These are phyloP conservation scores for Lathyrus sativus DNA, from an alignment of 306 rosid genomes.

Conservation along the genomic window DNA sequence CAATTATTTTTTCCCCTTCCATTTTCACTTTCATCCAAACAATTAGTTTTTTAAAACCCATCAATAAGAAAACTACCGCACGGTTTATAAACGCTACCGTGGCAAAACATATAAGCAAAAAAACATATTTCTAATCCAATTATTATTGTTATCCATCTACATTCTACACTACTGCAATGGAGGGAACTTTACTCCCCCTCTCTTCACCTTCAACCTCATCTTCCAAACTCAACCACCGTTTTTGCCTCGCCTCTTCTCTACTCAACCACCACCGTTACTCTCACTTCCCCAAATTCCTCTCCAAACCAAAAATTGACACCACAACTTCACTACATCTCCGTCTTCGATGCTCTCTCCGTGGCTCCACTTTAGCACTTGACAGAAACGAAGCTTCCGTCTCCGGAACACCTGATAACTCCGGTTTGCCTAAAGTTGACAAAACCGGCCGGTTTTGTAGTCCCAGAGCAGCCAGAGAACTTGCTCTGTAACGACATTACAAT, in stretches of 20 bases:
- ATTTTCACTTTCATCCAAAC: too few species aligned
- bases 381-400: constrained; percentile 37
- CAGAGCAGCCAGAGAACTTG: constrained; percentile 94
- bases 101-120: neutral
- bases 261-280: constrained; percentile 5
- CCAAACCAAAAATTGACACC: constrained; percentile 23
- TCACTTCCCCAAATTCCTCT: constrained; percentile 10
- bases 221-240: constrained; percentile 32
- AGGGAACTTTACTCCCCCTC: constrained; percentile 38
- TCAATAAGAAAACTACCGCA: neutral
- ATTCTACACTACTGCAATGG: constrained; percentile 39
- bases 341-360: constrained; percentile 45
- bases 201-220: constrained; percentile 36
- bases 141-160: neutral
- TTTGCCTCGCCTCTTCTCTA: constrained; percentile 27
- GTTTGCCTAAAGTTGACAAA: constrained; percentile 76
- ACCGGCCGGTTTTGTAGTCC: constrained; percentile 89
- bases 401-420: constrained; percentile 29
- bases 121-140: constrained; percentile 11
- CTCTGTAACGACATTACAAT: constrained; percentile 52
- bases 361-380: constrained; percentile 46
- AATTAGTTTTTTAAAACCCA: too few species aligned
- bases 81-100: neutral
- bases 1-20: too few species aligned
- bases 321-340: neutral